Evolutionary conservation across 2,329 filamentous ascomycete species (phyloP), one percentile per base, ranked within the genome.

Genomic region (Calycina marina): DNA sequence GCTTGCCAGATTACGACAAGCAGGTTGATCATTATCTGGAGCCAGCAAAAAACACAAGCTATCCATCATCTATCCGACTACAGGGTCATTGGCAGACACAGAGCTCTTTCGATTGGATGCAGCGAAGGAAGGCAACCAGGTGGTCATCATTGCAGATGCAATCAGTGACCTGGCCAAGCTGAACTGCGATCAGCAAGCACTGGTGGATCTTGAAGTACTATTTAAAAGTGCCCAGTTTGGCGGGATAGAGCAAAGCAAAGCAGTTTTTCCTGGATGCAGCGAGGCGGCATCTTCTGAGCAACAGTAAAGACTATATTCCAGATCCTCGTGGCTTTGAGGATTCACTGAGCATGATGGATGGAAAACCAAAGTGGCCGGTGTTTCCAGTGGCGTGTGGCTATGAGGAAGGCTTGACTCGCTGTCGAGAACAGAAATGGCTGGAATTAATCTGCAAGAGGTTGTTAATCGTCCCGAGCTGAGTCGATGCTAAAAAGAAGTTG

Each of bases 191-290:
- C 26, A 30, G 27, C 26, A 25, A 25, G 31, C 25, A 25, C 28
- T 34, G 30, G 32, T 38, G 11, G 31, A 15, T 14, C 18, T 22
- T 25, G 30, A 31, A 28, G 28, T 34, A 27, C 4, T 34, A 31
- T 34, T 34, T 28, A 30, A 30, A 28, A 31, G 17, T 4, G 15
- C 4, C 15, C 25, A 4, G 25, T 4, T 27, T 4, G 25, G 25
- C 12, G 25, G 25, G 15, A 27, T 12, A 12, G 9, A 12, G 25
- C 9, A 27, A 14, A 27, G 25, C 12, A 27, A n/a, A n/a, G n/a
- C n/a, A n/a, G 25, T 27, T 27, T 27, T 27, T 12, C 9, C 12
- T 27, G 25, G 25, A 29, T n/a, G n/a, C n/a, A n/a, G n/a, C n/a
- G n/a, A n/a, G n/a, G n/a, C n/a, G n/a, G n/a, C n/a, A n/a, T n/a